Conservation (phyloP, 2,329 filamentous ascomycete species). For the Penicillium sp. region DNA sequence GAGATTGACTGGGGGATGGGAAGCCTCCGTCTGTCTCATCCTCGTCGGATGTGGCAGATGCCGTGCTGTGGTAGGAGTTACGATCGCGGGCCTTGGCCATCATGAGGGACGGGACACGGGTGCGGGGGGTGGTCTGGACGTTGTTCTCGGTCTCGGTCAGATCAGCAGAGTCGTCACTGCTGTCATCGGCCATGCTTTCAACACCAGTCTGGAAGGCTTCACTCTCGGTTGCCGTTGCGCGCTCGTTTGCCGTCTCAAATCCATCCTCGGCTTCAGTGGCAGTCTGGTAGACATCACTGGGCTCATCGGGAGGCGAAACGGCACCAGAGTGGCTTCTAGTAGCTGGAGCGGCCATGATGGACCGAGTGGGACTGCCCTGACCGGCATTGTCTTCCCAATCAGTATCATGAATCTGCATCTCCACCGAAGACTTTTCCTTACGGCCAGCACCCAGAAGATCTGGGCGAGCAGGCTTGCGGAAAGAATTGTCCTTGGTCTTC, state of each 20-base stretch:
- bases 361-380: slow-evolving; percentile 62
- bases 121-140: slow-evolving; percentile 43
- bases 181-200: slow-evolving; percentile 73
- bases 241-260: slow-evolving; percentile 79
- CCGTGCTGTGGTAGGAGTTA: slow-evolving; percentile 81
- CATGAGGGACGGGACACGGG: slow-evolving; percentile 47
- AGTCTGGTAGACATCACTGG: slow-evolving; percentile 76
- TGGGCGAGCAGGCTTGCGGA: slow-evolving; percentile 79
- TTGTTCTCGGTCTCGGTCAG: slow-evolving; percentile 82
- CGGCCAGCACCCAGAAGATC: slow-evolving; percentile 76
- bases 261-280: slow-evolving; percentile 75
- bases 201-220: slow-evolving; percentile 95
- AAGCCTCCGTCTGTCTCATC: slow-evolving; percentile 72
- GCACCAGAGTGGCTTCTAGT: slow-evolving; percentile 34
- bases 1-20: slow-evolving; percentile 69
- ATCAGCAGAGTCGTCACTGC: slow-evolving; percentile 67
- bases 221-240: slow-evolving; percentile 76
- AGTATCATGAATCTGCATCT: slow-evolving; percentile 69
- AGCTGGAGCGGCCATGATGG: slow-evolving; percentile 37
- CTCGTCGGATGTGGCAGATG: slow-evolving; percentile 76
- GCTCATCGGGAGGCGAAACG: slow-evolving; percentile 50
- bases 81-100: slow-evolving; percentile 61
- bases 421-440: slow-evolving; percentile 76
- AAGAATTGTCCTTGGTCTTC: slow-evolving; percentile 68
- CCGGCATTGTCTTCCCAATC: slow-evolving; percentile 87